Conservation (phyloP, 1,284 basidiomycete genomes). For the Ustilago xerochloae region DNA sequence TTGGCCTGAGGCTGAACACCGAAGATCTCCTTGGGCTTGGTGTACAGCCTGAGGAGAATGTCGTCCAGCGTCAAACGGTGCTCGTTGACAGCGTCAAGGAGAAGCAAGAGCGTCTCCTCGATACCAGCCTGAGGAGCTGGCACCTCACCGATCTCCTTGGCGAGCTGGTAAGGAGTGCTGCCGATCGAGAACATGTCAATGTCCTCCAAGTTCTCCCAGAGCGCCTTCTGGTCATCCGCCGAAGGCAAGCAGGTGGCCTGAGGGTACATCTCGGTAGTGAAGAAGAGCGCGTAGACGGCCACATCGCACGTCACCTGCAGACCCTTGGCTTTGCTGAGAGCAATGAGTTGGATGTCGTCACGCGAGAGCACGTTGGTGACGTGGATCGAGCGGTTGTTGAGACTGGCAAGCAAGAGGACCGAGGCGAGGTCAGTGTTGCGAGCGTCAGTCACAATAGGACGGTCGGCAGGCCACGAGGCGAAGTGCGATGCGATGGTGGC, state of each 20-base stretch:
- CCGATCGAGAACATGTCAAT: constrained; percentile 95
- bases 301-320: constrained; percentile 97
- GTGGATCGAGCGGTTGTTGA: constrained; percentile 89
- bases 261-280: constrained; percentile 76
- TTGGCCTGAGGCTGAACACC: constrained; percentile 85
- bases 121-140: constrained; percentile 82
- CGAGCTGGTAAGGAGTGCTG: constrained; percentile 81
- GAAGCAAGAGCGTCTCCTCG: constrained; percentile 86
- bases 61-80: constrained; percentile 85
- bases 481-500: constrained; percentile 84
- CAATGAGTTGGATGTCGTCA: constrained; percentile 90
- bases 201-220: constrained; percentile 86
- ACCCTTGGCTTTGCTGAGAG: constrained; percentile 91
- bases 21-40: constrained; percentile 93
- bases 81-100: constrained; percentile 86
- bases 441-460: constrained; percentile 93
- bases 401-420: constrained; percentile 88
- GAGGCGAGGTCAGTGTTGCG: constrained; percentile 92
- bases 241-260: constrained; percentile 78
- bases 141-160: constrained; percentile 76
- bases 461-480: constrained; percentile 88
- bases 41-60: constrained; percentile 82
- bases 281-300: constrained; percentile 91
- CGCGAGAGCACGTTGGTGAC: constrained; percentile 89
- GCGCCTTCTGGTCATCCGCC: constrained; percentile 80